Evolutionary conservation across 2,329 filamentous ascomycete genomes (phyloP), one percentile per base, ranked within the genome.

Genomic region (Ceratocystis cubensis): DNA sequence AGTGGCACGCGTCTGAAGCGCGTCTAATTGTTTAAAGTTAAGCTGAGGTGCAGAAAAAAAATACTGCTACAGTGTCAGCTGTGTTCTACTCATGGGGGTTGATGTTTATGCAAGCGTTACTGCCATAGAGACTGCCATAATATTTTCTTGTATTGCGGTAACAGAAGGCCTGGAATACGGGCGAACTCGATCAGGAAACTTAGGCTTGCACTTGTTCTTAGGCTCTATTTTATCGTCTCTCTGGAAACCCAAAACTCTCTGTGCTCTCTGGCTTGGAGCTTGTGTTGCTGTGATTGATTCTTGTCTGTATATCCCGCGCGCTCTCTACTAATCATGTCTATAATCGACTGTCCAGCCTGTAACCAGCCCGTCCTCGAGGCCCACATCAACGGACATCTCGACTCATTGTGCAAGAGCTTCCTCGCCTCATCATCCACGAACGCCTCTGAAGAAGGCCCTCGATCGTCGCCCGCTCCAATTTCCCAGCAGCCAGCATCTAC

Each of bases 371-470:
- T 94, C 72, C 87, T 84, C 70, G 78, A 87, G 70, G 78, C 79
- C 72, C 83, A 88, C 70, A 97, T 97, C 79, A 97, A 97, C 77
- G 81, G 82, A 71, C 93, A 97, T 75, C 85, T 97, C 73, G 94
- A 97, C 77, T 93, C 90, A 37, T 83, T 83, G 70, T 97, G 93
- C 78, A 76, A 82, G 68, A 80, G 79, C 45, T 87, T 87, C 73
- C 75, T 94, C 69, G 78, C 88, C 68, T 73, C 78, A 13, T 41
- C 71, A 71, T 74, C 62, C 50, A 65, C 63, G 66, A 37, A 20
- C 22, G 30, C 17, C 25, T 48, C 61, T 2, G 25, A 63, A 25
- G 61, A 63, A 17, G 61, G 8, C 13, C 37, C 61, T 5, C 41
- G 44, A 50, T 41, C 63, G 15, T 62, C 56, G 13, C 59, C 63